phyloP scores from a whole-genome alignment of 164 flowering plant genomes.

The Protea cynaroides region DNA sequence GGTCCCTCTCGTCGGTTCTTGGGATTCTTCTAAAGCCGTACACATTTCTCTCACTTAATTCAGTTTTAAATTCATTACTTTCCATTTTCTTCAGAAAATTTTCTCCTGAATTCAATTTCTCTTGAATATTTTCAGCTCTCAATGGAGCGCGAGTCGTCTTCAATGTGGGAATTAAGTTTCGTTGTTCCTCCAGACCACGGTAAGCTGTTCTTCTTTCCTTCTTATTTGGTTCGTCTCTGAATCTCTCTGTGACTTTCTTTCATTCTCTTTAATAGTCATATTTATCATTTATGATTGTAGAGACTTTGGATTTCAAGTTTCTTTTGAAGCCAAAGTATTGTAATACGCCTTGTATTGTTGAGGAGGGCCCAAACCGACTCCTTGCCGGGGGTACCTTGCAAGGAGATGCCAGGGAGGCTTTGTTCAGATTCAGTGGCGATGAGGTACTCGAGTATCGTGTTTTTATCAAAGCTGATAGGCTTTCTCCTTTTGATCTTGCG shows the following conservation, averaged over 20 bases:
- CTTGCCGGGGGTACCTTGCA: constrained; percentile 64
- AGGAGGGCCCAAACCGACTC: constrained; percentile 77
- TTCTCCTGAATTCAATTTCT: not conserved
- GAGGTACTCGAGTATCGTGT: constrained; percentile 74
- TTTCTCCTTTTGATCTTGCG: constrained; percentile 97
- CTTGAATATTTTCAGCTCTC: constrained; percentile 38
- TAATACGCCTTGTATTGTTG: constrained; percentile 55
- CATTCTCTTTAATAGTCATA: not conserved
- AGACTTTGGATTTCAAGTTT: constrained; percentile 89
- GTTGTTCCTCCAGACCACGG: constrained; percentile 96
- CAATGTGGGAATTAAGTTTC: constrained; percentile 89
- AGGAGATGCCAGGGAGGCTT: constrained; percentile 70
- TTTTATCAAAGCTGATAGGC: constrained; percentile 68
- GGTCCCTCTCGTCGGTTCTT: constrained; percentile 85
- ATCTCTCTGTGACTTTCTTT: no score
- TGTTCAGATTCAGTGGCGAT: constrained; percentile 49
- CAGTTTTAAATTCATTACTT: not conserved
- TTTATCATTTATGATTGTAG: constrained; percentile 29
- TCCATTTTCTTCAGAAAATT: not conserved
- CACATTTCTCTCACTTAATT: constrained; percentile 1
- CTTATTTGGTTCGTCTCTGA: not conserved
- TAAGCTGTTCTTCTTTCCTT: constrained; percentile 11
- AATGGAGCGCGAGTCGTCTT: constrained; percentile 89
- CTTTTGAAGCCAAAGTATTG: constrained; percentile 75
- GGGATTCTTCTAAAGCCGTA: constrained; percentile 93